These are phyloP conservation scores for Didymella keratinophila DNA, from an alignment of 2,329 filamentous ascomycete species.

Conservation along the genomic window DNA sequence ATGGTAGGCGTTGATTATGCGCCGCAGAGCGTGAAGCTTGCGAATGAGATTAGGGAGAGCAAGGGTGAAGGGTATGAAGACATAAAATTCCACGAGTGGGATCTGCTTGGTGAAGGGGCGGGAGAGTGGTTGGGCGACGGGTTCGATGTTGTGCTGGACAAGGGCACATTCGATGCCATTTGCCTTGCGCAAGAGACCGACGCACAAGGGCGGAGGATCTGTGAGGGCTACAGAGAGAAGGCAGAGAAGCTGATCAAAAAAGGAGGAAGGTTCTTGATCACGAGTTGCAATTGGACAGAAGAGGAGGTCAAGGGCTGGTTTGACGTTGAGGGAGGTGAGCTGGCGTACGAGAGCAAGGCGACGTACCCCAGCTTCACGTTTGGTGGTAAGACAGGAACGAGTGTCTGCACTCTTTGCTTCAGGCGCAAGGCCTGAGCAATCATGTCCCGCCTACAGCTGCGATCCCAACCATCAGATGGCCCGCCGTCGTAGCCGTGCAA, in stretches of 20 bases:
- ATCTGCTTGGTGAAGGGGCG: conserved; percentile 56
- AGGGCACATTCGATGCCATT: conserved; percentile 97
- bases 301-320: conserved; percentile 85
- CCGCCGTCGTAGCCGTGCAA: conserved; percentile 54
- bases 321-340: conserved; percentile 63
- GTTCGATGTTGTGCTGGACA: conserved; percentile 95
- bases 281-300: conserved; percentile 98
- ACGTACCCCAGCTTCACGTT: conserved; percentile 89
- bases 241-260: conserved; percentile 73
- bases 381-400: conserved; percentile 86
- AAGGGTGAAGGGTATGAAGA: conserved; percentile 39
- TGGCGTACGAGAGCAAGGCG: conserved; percentile 72
- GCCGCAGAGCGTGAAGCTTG: conserved; percentile 74
- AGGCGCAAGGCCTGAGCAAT: conserved; percentile 54
- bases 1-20: conserved; percentile 94
- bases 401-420: conserved; percentile 88
- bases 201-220: conserved; percentile 65
- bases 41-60: conserved; percentile 64
- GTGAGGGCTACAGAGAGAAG: conserved; percentile 76
- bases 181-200: conserved; percentile 71
- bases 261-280: conserved; percentile 81
- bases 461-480: background rate
- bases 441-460: background rate
- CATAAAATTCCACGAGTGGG: conserved; percentile 62
- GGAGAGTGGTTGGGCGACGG: conserved; percentile 68